phyloP scores from a whole-genome alignment of 2,329 filamentous ascomycete genomes.

The Helotiales sp. region DNA sequence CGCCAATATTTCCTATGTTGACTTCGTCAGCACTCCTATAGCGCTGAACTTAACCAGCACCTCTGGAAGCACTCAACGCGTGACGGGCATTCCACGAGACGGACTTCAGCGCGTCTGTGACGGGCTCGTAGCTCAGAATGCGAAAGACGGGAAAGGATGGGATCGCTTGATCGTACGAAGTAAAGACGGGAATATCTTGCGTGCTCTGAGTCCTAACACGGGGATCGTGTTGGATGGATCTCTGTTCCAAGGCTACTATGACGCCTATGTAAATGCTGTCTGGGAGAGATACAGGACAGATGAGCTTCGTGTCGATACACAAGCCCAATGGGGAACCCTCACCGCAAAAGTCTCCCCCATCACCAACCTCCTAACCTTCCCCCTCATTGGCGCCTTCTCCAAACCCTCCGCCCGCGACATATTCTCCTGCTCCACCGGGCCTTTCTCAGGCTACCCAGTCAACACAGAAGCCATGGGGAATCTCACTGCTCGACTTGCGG shows the following conservation, averaged over 20 bases:
- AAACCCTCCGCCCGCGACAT: conserved; percentile 67
- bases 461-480: conserved; percentile 28
- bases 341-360: conserved; percentile 50
- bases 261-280: conserved; percentile 51
- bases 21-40: conserved; percentile 73
- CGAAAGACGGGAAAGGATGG: conserved; percentile 64
- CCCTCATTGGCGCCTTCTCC: conserved; percentile 54
- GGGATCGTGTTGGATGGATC: conserved; percentile 51
- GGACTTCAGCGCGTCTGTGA: conserved; percentile 61
- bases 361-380: conserved; percentile 43
- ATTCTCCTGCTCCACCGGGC: conserved; percentile 68
- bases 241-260: conserved; percentile 51
- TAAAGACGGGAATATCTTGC: conserved; percentile 42
- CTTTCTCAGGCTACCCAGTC: conserved; percentile 51
- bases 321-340: conserved; percentile 59
- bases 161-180: conserved; percentile 54
- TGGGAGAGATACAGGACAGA: conserved; percentile 49
- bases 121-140: conserved; percentile 59
- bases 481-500: conserved; percentile 31
- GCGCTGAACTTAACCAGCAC: conserved; percentile 55
- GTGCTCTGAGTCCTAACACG: conserved; percentile 51
- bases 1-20: conserved; percentile 75
- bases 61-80: conserved; percentile 51
- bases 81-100: conserved; percentile 60
- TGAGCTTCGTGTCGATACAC: conserved; percentile 66